These are phyloP conservation scores for Blastocystis hominis DNA, from an alignment of 352 stramenopile genomes.

Conservation along the genomic window DNA sequence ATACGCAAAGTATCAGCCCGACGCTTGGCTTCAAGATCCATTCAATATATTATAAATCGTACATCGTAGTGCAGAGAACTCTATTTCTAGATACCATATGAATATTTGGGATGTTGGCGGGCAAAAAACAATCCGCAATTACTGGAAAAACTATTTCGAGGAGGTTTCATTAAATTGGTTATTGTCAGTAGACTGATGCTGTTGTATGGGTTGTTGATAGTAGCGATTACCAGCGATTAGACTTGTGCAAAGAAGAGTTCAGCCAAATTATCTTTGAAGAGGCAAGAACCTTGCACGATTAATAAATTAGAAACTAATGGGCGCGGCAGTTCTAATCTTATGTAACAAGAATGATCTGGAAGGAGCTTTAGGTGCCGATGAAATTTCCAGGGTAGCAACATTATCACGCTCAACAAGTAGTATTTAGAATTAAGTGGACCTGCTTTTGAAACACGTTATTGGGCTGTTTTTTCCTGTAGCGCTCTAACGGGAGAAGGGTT, in stretches of 20 bases:
- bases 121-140: conserved; percentile 94
- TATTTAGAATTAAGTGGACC: conserved; percentile 57
- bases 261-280: conserved; percentile 75
- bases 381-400: conserved; percentile 73
- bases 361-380: conserved; percentile 74
- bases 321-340: conserved; percentile 94
- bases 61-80: not conserved
- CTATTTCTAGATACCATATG: conserved; percentile 59
- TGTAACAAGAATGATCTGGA: conserved; percentile 97
- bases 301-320: conserved; percentile 83
- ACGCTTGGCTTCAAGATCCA: conserved; percentile 98
- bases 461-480: conserved; percentile 78
- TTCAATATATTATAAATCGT: conserved; percentile 87
- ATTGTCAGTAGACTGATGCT: conserved; percentile 78
- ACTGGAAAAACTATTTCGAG: conserved; percentile 99
- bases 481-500: conserved; percentile 87
- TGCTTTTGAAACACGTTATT: conserved; percentile 68
- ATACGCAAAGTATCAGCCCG: conserved; percentile 88
- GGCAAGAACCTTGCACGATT: conserved; percentile 61
- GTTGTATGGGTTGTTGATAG: conserved; percentile 97
- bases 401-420: not conserved
- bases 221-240: conserved; percentile 79
- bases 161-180: conserved; percentile 60
- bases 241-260: conserved; percentile 83
- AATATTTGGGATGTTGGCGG: conserved; percentile 93